Percentiles rank a stretch among this genome's conserved stretches.
Conservation (phyloP, 768 basidiomycete genomes). For the Trametes elegans region DNA sequence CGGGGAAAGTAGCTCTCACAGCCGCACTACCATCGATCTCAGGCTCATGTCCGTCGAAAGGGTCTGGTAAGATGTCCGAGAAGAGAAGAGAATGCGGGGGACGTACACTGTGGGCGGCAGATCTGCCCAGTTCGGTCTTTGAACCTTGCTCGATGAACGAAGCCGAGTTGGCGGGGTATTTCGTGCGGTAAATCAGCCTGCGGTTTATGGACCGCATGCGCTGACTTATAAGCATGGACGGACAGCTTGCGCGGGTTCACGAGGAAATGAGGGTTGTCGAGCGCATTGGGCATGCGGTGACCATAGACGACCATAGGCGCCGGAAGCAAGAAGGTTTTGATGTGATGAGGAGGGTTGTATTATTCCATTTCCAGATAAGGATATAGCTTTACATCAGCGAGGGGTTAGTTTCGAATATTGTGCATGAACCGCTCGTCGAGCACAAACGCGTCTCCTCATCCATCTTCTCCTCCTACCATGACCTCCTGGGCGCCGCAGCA, state of each 20-base stretch:
- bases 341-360: neutral
- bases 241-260: too few relatives aligned
- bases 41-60: conserved; percentile 19
- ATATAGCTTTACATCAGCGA: conserved; percentile 8
- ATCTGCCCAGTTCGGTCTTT: neutral
- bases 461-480: conserved; percentile 35
- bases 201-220: too few relatives aligned
- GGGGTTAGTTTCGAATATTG: conserved; percentile 6
- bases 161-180: too few relatives aligned
- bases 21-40: conserved; percentile 19
- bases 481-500: conserved; percentile 80
- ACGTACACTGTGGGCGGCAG: neutral
- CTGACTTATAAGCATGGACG: too few relatives aligned
- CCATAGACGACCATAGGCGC: too few relatives aligned
- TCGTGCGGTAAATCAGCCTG: too few relatives aligned
- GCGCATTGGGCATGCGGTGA: too few relatives aligned
- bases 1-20: neutral
- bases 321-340: neutral
- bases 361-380: conserved; percentile 12
- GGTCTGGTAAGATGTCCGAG: conserved; percentile 4
- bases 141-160: conserved; percentile 1
- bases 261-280: too few relatives aligned
- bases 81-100: conserved; percentile 11
- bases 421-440: neutral
- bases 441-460: conserved; percentile 20